Evolutionary conservation across 106 monocot genomes (phyloP).

Genomic region (Dendrobium nobile): DNA sequence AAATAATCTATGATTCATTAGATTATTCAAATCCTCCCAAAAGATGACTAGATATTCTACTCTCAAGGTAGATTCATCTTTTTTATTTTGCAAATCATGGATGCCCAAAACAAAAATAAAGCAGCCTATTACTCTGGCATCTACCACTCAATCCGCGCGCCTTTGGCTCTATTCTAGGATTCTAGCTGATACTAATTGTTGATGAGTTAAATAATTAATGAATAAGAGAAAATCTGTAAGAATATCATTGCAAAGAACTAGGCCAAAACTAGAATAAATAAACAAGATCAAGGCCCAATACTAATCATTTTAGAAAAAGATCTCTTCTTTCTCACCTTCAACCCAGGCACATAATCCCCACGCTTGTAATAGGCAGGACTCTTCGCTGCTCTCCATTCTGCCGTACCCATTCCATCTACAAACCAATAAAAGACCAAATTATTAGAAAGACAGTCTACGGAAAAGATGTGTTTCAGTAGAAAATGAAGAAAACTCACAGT

Average conservation of each 20-base stretch:
- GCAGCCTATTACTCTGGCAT: too few species aligned
- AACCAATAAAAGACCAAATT: neutral
- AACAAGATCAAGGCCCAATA: neutral
- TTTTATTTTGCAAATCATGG: neutral
- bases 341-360: constrained; percentile 84
- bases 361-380: constrained; percentile 87
- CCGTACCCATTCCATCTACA: constrained; percentile 84
- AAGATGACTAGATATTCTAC: neutral
- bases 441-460: neutral
- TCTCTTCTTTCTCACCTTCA: constrained; percentile 45
- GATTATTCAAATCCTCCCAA: too few species aligned
- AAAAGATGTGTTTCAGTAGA: neutral
- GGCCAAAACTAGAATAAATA: neutral
- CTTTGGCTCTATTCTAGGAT: neutral
- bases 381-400: constrained; percentile 91
- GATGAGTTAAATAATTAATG: neutral
- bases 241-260: neutral
- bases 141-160: neutral
- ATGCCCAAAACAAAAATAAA: too few species aligned
- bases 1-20: too few species aligned
- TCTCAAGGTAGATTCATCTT: neutral
- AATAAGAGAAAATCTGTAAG: neutral
- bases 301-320: neutral
- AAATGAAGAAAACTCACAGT: constrained; percentile 30
- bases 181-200: neutral